Evolutionary conservation across 768 basidiomycete species (phyloP).

Genomic region (Trametes cingulata): DNA sequence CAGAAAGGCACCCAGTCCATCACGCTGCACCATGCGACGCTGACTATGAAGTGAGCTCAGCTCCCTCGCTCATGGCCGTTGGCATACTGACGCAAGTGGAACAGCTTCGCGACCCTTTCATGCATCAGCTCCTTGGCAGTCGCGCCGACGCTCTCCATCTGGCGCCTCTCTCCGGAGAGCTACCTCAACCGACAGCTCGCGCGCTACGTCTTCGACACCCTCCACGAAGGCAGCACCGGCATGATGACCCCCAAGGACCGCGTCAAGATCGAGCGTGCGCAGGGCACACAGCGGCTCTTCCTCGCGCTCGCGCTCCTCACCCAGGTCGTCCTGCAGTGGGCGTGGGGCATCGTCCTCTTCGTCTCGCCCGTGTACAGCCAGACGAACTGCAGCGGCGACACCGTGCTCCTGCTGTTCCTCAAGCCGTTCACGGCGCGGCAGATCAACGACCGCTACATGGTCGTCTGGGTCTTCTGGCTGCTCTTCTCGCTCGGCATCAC

Average conservation of each 20-base stretch:
- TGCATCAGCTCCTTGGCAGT: slow-evolving; percentile 31
- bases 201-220: slow-evolving; percentile 12
- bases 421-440: slow-evolving; percentile 12
- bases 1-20: slow-evolving; percentile 23
- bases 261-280: slow-evolving; percentile 20
- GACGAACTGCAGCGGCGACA: slow-evolving; percentile 24
- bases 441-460: slow-evolving; percentile 24
- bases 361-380: slow-evolving; percentile 27
- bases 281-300: slow-evolving; percentile 22
- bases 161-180: slow-evolving; percentile 23
- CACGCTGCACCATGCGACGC: slow-evolving; percentile 29
- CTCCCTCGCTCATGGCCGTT: neutral
- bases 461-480: slow-evolving; percentile 29
- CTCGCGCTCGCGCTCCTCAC: slow-evolving; percentile 29
- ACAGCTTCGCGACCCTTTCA: slow-evolving; percentile 27
- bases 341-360: slow-evolving; percentile 31
- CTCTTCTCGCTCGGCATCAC: slow-evolving; percentile 30
- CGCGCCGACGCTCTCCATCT: slow-evolving; percentile 30
- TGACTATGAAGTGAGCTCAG: slow-evolving; percentile 28
- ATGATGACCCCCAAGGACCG: slow-evolving; percentile 13
- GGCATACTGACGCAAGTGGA: neutral
- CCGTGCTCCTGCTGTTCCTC: slow-evolving; percentile 25
- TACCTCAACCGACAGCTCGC: slow-evolving; percentile 21
- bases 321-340: slow-evolving; percentile 32
- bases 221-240: neutral